phyloP scores from a whole-genome alignment of 306 rosid species.

The Gastrolobium villosum region DNA sequence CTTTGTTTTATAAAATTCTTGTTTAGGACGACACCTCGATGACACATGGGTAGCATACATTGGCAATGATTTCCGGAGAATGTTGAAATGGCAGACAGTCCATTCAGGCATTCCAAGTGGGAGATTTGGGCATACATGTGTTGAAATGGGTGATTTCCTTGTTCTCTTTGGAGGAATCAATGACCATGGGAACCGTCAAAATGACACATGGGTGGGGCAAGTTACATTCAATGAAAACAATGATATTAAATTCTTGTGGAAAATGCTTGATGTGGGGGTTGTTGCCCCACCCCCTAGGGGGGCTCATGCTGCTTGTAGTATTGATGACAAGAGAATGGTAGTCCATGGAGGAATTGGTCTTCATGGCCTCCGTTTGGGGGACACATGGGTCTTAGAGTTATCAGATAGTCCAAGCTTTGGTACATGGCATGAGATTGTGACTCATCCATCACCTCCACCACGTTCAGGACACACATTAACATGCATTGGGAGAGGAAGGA shows the following conservation, averaged over 20 bases:
- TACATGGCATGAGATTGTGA: slow-evolving; percentile 71
- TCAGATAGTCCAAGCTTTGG: slow-evolving; percentile 69
- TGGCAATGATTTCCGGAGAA: slow-evolving; percentile 63
- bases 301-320: slow-evolving; percentile 85
- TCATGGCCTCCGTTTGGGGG: slow-evolving; percentile 74
- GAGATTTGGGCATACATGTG: slow-evolving; percentile 90
- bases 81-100: slow-evolving; percentile 78
- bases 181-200: slow-evolving; percentile 88
- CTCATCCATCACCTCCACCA: slow-evolving; percentile 83
- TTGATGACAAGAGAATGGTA: slow-evolving; percentile 78
- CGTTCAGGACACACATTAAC: slow-evolving; percentile 95
- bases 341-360: slow-evolving; percentile 91
- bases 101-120: slow-evolving; percentile 90
- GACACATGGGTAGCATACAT: slow-evolving; percentile 92
- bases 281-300: slow-evolving; percentile 79
- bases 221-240: slow-evolving; percentile 60
- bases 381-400: slow-evolving; percentile 88
- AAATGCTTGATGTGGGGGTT: slow-evolving; percentile 68
- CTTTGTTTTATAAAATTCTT: slow-evolving; percentile 37
- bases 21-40: slow-evolving; percentile 87
- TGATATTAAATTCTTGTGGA: slow-evolving; percentile 76
- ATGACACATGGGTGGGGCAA: slow-evolving; percentile 90
- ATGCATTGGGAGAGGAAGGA: slow-evolving; percentile 65
- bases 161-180: slow-evolving; percentile 95
- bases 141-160: slow-evolving; percentile 70